These are phyloP conservation scores for Cyclotella baltica DNA, from an alignment of 108 stramenopile species.

Conservation along the genomic window DNA sequence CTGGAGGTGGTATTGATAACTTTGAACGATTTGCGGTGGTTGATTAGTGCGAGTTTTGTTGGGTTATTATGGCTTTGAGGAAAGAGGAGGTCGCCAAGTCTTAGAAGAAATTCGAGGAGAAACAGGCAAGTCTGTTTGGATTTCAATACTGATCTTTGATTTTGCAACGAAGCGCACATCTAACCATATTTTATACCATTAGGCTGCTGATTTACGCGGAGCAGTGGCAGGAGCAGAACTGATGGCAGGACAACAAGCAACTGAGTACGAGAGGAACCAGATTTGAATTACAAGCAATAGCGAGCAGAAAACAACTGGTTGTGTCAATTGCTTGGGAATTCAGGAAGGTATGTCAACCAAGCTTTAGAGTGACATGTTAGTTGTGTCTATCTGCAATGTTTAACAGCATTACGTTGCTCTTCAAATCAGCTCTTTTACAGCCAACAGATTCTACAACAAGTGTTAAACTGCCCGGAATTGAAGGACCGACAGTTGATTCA, in stretches of 20 bases:
- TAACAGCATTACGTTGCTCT: not conserved
- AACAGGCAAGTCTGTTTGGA: constrained; percentile 44
- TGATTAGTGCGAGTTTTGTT: constrained; percentile 75
- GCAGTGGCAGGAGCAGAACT: constrained; percentile 75
- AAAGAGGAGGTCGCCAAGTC: constrained; percentile 66
- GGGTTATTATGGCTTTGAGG: constrained; percentile 79
- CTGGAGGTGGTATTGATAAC: too few species aligned
- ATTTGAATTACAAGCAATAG: constrained; percentile 62
- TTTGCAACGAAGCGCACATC: not conserved
- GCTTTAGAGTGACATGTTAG: not conserved
- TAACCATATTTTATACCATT: not conserved
- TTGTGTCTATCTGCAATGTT: not conserved
- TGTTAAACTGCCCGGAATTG: constrained; percentile 76
- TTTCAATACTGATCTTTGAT: not conserved
- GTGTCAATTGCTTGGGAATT: constrained; percentile 77
- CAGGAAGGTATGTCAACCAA: constrained; percentile 42
- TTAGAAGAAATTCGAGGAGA: constrained; percentile 58
- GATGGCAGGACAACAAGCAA: constrained; percentile 69
- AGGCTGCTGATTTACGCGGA: constrained; percentile 58
- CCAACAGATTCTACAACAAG: constrained; percentile 72
- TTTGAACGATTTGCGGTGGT: too few species aligned
- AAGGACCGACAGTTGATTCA: constrained; percentile 83
- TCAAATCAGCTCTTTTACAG: constrained; percentile 61
- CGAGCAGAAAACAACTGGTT: constrained; percentile 63
- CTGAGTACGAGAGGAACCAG: constrained; percentile 62